Conservation (phyloP, 257 asterid genomes). For the Rubia yunnanensis region DNA sequence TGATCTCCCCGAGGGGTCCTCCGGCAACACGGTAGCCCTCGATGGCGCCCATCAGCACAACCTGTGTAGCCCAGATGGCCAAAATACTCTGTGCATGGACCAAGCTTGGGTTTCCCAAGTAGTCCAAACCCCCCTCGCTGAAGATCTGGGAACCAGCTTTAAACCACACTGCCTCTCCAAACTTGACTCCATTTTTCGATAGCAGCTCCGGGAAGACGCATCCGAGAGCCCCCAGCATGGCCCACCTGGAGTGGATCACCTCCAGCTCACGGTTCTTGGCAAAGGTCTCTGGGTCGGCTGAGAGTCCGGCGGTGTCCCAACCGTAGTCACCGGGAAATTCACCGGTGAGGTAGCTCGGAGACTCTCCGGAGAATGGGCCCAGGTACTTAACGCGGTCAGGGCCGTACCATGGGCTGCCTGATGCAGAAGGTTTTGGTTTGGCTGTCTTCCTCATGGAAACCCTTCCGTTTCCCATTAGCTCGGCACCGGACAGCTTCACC, state of each 20-base stretch:
- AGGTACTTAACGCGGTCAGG: not conserved
- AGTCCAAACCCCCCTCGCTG: not conserved
- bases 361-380: not conserved
- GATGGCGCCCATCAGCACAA: not conserved
- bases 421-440: not conserved
- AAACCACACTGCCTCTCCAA: not conserved
- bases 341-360: not conserved
- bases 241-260: not conserved
- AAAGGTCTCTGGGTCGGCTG: not conserved
- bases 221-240: not conserved
- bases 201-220: not conserved
- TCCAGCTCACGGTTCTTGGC: not conserved
- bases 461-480: not conserved
- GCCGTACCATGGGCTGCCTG: not conserved
- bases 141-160: not conserved
- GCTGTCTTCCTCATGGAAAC: not conserved
- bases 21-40: not conserved
- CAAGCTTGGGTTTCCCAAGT: not conserved
- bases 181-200: not conserved
- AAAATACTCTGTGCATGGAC: not conserved
- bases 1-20: not conserved
- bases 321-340: not conserved
- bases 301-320: not conserved
- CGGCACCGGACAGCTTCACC: not conserved
- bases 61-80: not conserved